phyloP scores from a whole-genome alignment of 2,329 filamentous ascomycete species.

The Elsinoe ampelina region DNA sequence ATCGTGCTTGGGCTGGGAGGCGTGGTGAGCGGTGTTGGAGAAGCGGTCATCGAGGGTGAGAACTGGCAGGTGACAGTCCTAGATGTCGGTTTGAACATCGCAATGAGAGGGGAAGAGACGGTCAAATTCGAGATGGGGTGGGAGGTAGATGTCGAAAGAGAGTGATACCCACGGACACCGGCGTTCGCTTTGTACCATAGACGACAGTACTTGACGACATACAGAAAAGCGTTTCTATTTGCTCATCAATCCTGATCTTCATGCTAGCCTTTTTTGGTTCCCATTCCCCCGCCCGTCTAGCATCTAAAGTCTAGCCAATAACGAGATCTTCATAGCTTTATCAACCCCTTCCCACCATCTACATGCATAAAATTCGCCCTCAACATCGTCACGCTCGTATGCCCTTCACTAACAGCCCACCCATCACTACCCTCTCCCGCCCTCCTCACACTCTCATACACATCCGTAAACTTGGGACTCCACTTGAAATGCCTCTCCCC shows the following conservation, averaged over 20 bases:
- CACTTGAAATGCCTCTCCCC: constrained; percentile 85
- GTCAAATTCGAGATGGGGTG: not conserved
- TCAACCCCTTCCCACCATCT: constrained; percentile 56
- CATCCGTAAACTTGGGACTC: constrained; percentile 78
- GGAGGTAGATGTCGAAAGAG: constrained; percentile 3
- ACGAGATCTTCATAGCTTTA: constrained; percentile 54
- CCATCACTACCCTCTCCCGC: constrained; percentile 78
- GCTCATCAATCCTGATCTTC: not conserved
- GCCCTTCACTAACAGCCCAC: constrained; percentile 80
- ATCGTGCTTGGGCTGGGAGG: constrained; percentile 79
- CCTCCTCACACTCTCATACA: constrained; percentile 77
- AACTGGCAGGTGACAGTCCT: constrained; percentile 73
- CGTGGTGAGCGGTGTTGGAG: constrained; percentile 74
- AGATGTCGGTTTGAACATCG: constrained; percentile 57
- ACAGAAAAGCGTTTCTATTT: not conserved
- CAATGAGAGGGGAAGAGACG: constrained; percentile 3
- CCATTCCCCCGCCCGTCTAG: not conserved
- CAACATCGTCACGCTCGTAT: constrained; percentile 82
- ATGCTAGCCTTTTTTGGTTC: not conserved
- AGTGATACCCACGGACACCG: constrained; percentile 4
- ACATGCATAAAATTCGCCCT: constrained; percentile 88
- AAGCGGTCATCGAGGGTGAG: constrained; percentile 58
- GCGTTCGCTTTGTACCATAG: not conserved
- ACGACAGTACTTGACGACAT: not conserved
- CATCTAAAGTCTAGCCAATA: not conserved